Evolutionary conservation across 352 stramenopile genomes (phyloP).

Genomic region (Globisporangium spiculum): DNA sequence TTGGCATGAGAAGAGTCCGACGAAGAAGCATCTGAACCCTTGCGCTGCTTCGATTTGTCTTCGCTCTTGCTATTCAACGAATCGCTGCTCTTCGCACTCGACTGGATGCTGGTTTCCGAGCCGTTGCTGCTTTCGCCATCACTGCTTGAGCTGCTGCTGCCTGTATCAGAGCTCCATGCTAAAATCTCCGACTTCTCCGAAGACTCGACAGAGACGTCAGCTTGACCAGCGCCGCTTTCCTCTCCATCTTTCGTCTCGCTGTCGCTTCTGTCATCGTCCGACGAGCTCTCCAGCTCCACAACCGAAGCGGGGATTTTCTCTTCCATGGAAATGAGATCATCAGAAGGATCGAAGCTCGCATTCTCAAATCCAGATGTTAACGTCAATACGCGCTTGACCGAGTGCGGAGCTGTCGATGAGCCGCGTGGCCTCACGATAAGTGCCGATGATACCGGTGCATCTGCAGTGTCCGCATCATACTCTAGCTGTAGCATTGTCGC

Average conservation of each 20-base stretch:
- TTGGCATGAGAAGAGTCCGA: constrained; percentile 43
- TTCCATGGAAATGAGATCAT: constrained; percentile 26
- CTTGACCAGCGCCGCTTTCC: neutral
- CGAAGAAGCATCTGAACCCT: constrained; percentile 52
- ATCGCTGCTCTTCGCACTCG: constrained; percentile 14
- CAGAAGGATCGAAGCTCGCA: constrained; percentile 22
- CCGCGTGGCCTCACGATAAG: constrained; percentile 13
- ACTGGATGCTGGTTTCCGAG: constrained; percentile 8
- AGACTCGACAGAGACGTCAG: constrained; percentile 26
- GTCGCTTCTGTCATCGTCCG: constrained; percentile 23
- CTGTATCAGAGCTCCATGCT: constrained; percentile 40
- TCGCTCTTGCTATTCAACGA: constrained; percentile 10
- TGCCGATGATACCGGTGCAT: constrained; percentile 9
- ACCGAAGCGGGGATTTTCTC: constrained; percentile 15
- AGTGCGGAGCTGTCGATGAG: constrained; percentile 19
- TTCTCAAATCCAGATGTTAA: constrained; percentile 21
- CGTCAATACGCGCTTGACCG: constrained; percentile 25
- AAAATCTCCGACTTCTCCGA: constrained; percentile 33
- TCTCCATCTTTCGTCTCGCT: neutral
- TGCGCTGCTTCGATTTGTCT: constrained; percentile 20
- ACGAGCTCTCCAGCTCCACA: constrained; percentile 16
- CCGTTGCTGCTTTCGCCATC: constrained; percentile 14
- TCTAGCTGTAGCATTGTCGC: constrained; percentile 37
- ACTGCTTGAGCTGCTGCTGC: constrained; percentile 17
- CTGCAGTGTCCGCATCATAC: constrained; percentile 27